Conservation (phyloP, 2,329 filamentous ascomycete species). For the Lasiodiplodia sp. region DNA sequence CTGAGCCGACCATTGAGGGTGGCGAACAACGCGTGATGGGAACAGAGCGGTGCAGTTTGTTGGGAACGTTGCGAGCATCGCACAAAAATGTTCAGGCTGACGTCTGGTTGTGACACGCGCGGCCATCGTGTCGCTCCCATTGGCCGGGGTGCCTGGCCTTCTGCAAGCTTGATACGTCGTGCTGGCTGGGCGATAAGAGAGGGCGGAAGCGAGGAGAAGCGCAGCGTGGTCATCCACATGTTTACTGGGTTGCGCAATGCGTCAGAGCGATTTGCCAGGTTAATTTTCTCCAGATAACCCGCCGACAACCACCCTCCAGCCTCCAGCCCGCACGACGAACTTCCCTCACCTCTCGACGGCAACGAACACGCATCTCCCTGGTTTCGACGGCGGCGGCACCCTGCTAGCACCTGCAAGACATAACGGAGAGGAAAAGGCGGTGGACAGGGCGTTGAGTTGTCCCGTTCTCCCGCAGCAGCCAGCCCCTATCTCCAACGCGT, state of each 20-base stretch:
- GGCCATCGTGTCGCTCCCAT: not conserved
- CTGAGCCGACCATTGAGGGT: not conserved
- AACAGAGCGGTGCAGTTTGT: conserved; percentile 10
- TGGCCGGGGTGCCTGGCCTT: conserved; percentile 5
- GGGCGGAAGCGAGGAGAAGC: conserved; percentile 22
- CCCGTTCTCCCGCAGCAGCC: not conserved
- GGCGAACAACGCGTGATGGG: not conserved
- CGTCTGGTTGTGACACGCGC: not conserved
- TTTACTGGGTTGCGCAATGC: conserved; percentile 11
- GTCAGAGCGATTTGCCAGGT: conserved; percentile 13
- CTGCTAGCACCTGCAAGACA: not conserved
- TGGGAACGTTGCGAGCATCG: not conserved
- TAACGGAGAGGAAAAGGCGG: conserved; percentile 10
- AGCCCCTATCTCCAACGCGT: conserved; percentile 21
- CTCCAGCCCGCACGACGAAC: not conserved
- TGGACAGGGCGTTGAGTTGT: conserved; percentile 9
- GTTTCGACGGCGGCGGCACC: not conserved
- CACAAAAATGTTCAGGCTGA: conserved; percentile 8
- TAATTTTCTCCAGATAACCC: conserved; percentile 8
- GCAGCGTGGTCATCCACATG: not conserved
- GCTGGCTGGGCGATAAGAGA: conserved; percentile 23
- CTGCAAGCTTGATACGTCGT: conserved; percentile 27
- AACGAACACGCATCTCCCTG: not conserved
- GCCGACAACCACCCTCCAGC: not conserved
- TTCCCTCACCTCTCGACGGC: not conserved